Evolutionary conservation across 768 basidiomycete genomes (phyloP).

Genomic region (Sporobolomyces pararoseus): DNA sequence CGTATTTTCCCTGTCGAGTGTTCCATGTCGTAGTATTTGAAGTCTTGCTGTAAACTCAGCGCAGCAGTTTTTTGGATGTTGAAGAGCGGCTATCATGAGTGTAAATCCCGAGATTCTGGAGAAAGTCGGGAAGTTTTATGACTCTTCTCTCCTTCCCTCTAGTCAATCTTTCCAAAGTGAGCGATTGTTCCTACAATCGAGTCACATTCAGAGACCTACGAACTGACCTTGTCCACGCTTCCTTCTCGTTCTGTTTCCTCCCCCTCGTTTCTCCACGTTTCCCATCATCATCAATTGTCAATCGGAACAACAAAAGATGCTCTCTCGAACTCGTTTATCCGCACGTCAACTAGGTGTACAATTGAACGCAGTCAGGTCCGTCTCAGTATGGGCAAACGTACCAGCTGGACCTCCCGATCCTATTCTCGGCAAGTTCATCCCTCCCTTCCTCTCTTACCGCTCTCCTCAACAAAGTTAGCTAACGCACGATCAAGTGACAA

Average conservation of each 20-base stretch:
- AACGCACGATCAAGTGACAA: not conserved
- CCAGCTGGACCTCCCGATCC: slow-evolving; percentile 86
- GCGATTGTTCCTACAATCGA: too few species aligned
- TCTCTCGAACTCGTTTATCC: slow-evolving; percentile 24
- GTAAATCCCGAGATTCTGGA: too few species aligned
- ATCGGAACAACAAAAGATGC: too few species aligned
- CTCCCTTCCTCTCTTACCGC: not conserved
- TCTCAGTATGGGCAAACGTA: slow-evolving; percentile 77
- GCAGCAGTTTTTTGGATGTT: too few species aligned
- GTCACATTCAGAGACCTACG: not conserved
- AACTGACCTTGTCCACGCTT: not conserved
- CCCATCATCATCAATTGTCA: too few species aligned
- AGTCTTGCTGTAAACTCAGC: too few species aligned
- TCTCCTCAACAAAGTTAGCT: not conserved
- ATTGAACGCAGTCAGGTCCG: slow-evolving; percentile 29
- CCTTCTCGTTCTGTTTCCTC: not conserved
- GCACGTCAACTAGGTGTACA: slow-evolving; percentile 14
- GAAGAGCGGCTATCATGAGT: too few species aligned
- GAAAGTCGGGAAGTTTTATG: too few species aligned
- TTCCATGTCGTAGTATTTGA: too few species aligned
- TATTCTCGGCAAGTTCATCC: slow-evolving; percentile 66
- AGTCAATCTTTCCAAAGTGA: too few species aligned
- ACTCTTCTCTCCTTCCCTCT: too few species aligned
- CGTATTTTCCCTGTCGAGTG: not conserved
- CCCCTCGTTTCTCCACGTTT: not conserved